A percentile compares a stretch with the other conserved stretches of the same genome.
Evolutionary conservation across 768 basidiomycete species (phyloP).

Genomic region (Asterophora lycoperdoides): DNA sequence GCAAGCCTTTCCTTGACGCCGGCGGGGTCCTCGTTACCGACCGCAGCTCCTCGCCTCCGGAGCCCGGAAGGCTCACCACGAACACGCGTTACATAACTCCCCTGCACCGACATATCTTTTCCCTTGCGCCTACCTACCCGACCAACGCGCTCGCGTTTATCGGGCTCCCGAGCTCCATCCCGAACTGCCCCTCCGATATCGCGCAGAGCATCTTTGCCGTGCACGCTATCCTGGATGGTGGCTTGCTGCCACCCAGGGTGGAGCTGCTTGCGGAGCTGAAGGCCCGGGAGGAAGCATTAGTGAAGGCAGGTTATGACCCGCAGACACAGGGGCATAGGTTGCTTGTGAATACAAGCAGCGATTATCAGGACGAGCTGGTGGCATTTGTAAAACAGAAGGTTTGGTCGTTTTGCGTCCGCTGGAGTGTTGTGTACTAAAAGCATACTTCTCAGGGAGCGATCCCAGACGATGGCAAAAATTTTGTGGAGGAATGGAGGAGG

Average conservation of each 20-base stretch:
- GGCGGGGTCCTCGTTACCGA: constrained; percentile 28
- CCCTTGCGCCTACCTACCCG: constrained; percentile 42
- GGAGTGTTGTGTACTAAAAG: neutral
- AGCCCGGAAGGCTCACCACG: constrained; percentile 29
- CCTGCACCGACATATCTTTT: constrained; percentile 49
- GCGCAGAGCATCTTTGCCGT: constrained; percentile 48
- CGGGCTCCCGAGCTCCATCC: constrained; percentile 44
- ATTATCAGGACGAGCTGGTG: constrained; percentile 40
- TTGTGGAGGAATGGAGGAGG: constrained; percentile 48
- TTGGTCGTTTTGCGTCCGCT: neutral
- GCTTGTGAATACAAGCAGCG: constrained; percentile 28
- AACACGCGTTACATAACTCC: constrained; percentile 56
- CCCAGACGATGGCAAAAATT: constrained; percentile 39
- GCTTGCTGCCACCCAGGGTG: constrained; percentile 36
- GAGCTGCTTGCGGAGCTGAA: constrained; percentile 38
- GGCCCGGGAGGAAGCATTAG: constrained; percentile 34
- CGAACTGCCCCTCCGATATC: constrained; percentile 44
- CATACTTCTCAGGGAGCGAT: constrained; percentile 27
- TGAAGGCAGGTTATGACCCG: constrained; percentile 44
- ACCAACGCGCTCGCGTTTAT: constrained; percentile 51
- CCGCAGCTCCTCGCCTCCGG: constrained; percentile 20
- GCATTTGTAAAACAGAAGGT: constrained; percentile 31
- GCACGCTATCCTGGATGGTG: constrained; percentile 39
- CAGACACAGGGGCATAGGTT: constrained; percentile 46
- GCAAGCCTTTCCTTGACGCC: constrained; percentile 42